Evolutionary conservation across 352 stramenopile genomes (phyloP).

Genomic region (Globisporangium camurandrum): DNA sequence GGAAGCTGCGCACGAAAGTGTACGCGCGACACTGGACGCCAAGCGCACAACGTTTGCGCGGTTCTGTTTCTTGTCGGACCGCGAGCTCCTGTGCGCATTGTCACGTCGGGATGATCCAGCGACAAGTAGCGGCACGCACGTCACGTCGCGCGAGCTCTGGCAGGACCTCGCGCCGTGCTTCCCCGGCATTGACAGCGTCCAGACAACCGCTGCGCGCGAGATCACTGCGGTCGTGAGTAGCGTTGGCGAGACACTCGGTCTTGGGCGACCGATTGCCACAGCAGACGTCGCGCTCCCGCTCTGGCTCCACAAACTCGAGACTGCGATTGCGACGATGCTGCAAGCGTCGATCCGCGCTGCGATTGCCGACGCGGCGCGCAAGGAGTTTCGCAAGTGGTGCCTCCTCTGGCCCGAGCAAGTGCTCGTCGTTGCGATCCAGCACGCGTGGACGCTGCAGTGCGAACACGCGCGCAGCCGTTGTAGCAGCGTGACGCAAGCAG

Average conservation of each 20-base stretch:
- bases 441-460: slow-evolving; percentile 51
- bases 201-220: slow-evolving; percentile 39
- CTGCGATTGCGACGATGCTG: slow-evolving; percentile 49
- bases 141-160: slow-evolving; percentile 28
- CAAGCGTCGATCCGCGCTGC: slow-evolving; percentile 59
- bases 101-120: slow-evolving; percentile 13
- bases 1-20: slow-evolving; percentile 28
- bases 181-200: slow-evolving; percentile 36
- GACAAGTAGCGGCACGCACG: not conserved
- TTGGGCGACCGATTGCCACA: slow-evolving; percentile 49
- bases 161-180: slow-evolving; percentile 45
- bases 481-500: slow-evolving; percentile 10
- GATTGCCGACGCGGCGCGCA: slow-evolving; percentile 50
- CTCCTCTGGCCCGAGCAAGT: slow-evolving; percentile 75
- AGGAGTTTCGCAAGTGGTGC: slow-evolving; percentile 82
- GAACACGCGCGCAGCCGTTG: slow-evolving; percentile 47
- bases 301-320: slow-evolving; percentile 63
- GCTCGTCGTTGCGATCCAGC: slow-evolving; percentile 37
- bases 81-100: slow-evolving; percentile 39
- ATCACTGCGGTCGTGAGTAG: slow-evolving; percentile 49
- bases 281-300: slow-evolving; percentile 19
- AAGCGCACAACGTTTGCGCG: slow-evolving; percentile 51
- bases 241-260: slow-evolving; percentile 40
- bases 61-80: slow-evolving; percentile 67
- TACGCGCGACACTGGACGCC: slow-evolving; percentile 39